Conservation (phyloP, 2,329 filamentous ascomycete genomes). For the Sphaerostilbella broomeana region DNA sequence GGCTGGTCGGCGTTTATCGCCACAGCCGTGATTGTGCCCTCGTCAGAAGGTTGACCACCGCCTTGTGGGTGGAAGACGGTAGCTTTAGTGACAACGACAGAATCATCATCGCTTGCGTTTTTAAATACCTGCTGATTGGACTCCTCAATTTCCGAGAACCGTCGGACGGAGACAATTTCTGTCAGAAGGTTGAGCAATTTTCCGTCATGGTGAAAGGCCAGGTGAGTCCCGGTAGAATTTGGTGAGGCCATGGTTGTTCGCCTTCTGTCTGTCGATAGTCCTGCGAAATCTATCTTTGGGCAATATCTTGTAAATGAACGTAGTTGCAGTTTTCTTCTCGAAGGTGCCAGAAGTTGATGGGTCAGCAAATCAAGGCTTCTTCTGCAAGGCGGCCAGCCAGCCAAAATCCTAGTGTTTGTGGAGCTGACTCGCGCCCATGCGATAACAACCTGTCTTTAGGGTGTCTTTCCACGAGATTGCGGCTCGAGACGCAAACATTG, state of each 20-base stretch:
- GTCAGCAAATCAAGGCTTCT: no score
- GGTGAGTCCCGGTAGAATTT: constrained; percentile 27
- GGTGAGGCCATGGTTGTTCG: constrained; percentile 1
- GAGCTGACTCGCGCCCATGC: no score
- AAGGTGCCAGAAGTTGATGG: no score
- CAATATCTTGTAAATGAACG: no score
- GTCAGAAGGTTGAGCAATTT: constrained; percentile 39
- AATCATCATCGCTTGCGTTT: constrained; percentile 41
- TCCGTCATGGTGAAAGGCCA: constrained; percentile 39
- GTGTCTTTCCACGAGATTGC: no score
- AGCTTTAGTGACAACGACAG: constrained; percentile 52
- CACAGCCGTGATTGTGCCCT: constrained; percentile 49
- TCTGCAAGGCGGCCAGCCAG: no score
- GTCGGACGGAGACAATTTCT: constrained; percentile 38
- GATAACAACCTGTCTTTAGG: no score
- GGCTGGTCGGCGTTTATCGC: constrained; percentile 34
- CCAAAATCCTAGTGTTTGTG: no score
- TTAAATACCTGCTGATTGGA: constrained; percentile 54
- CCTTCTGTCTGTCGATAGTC: no score
- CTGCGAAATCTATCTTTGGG: no score
- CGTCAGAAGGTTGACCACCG: constrained; percentile 65
- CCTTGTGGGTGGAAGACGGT: constrained; percentile 75
- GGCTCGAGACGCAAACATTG: no score
- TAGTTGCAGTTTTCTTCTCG: no score
- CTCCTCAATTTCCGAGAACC: constrained; percentile 44